Evolutionary conservation across 345 rosid species (phyloP).

Genomic region (Eucalyptus microcorys): DNA sequence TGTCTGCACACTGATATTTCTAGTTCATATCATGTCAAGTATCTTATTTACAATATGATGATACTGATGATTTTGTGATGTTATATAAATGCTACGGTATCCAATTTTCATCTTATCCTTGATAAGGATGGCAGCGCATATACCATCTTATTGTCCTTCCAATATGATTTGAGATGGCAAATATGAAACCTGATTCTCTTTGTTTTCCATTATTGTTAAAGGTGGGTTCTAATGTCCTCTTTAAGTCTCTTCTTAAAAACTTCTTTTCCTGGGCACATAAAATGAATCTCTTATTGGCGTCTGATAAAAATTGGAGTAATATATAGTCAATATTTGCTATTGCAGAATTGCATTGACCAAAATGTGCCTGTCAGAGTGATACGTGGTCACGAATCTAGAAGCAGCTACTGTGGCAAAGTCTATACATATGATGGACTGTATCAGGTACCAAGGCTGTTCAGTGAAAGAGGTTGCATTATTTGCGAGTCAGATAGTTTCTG

Average conservation of each 20-base stretch:
- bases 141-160: neutral
- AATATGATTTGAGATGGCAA: neutral
- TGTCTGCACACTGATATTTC: neutral
- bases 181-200: neutral
- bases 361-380: constrained; percentile 64
- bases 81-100: neutral
- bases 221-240: neutral
- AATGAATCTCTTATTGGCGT: neutral
- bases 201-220: neutral
- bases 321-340: neutral
- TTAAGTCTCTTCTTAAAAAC: neutral
- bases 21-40: neutral
- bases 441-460: constrained; percentile 22
- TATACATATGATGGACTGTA: constrained; percentile 95
- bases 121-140: neutral
- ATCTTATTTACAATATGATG: neutral
- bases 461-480: neutral
- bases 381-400: constrained; percentile 64
- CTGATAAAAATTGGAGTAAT: neutral
- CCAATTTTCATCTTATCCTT: neutral
- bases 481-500: neutral
- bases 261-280: neutral
- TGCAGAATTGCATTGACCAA: constrained; percentile 66
- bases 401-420: constrained; percentile 60
- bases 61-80: neutral